Base-by-base conservation (phyloP, 805 yeast species). In the Cyberlindnera americana region DNA sequence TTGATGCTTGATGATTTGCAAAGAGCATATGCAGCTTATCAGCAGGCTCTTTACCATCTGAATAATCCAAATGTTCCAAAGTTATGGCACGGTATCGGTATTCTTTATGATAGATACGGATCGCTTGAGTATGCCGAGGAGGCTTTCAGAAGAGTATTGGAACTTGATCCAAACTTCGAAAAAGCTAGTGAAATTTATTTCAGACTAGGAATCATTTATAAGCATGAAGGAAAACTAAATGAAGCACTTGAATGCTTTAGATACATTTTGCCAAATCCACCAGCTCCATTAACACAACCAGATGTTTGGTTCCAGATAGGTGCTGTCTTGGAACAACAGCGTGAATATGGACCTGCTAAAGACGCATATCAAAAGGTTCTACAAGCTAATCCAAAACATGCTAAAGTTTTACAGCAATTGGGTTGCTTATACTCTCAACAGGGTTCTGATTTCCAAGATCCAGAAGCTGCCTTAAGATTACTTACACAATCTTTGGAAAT, bases 291-390 rank as follows among this genome's bases (percentile, higher is more conserved):
- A 48, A 90, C 97, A 33, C 96, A 88, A 60, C 88, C 95, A 36
- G 99, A 93, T 60, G 95, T 93, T 39, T 93, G 98, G 98, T 93
- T 93, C 69, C 99, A 93, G 66, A 85, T 93, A 48, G 99, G 99
- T 29, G 84, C 89, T 23, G 98, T 93, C 2, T 73, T 93, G 53
- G 99, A 93, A 62, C 95, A 85, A 59, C 91, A 86, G 66, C 81
- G 88, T 55, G 96, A 89, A 57, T 91, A 86, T 75, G 77, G 73
- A 47, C 87, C 90, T 27, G 98, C 99, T 3, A 80, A 82, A 54
- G 97, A 90, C 48, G 98, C 98, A 8, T 93, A 93, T 61, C 96
- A 91, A 64, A 78, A 93, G 44, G 98, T 93, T 0, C 69, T 93
- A 40, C 78, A 78, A 53, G 90, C 85, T 32, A 88, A 88, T 59